Conservation (phyloP, 2,329 filamentous ascomycete genomes). For the Calonectria pseudoturangicola region DNA sequence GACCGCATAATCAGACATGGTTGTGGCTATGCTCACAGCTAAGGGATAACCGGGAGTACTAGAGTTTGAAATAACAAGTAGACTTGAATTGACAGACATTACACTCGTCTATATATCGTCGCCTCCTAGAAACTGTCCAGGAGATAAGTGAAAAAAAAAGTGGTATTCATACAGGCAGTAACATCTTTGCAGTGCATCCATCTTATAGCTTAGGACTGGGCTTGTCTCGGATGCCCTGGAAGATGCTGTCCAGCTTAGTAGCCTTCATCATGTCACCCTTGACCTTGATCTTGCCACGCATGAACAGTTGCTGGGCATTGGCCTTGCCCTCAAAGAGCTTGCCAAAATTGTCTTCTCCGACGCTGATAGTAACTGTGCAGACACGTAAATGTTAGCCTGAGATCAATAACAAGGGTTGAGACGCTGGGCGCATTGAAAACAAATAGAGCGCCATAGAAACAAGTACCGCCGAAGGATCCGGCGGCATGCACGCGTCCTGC, state of each 20-base stretch:
- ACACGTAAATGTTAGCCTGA: slow-evolving; percentile 35
- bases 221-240: slow-evolving; percentile 86
- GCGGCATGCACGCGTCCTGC: neutral
- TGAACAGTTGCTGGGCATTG: slow-evolving; percentile 96
- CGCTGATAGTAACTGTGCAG: slow-evolving; percentile 85
- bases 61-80: neutral
- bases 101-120: slow-evolving; percentile 48
- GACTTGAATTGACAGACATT: slow-evolving; percentile 40
- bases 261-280: slow-evolving; percentile 99
- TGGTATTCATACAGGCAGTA: slow-evolving; percentile 51
- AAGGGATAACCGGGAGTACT: neutral
- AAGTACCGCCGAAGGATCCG: neutral
- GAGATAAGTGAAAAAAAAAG: slow-evolving; percentile 33
- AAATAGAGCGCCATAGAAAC: neutral
- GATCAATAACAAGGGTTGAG: neutral
- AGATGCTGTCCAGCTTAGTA: slow-evolving; percentile 94
- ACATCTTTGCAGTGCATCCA: slow-evolving; percentile 16
- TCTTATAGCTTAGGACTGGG: slow-evolving; percentile 87
- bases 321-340: slow-evolving; percentile 90
- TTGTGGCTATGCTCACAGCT: neutral
- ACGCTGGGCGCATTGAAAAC: neutral
- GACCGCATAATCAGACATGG: no score
- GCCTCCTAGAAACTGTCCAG: slow-evolving; percentile 38
- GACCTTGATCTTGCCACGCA: slow-evolving; percentile 99
- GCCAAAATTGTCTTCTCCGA: slow-evolving; percentile 88